Base-by-base conservation (phyloP, 2,329 filamentous ascomycete genomes). In the Chaetomiaceae sp. region DNA sequence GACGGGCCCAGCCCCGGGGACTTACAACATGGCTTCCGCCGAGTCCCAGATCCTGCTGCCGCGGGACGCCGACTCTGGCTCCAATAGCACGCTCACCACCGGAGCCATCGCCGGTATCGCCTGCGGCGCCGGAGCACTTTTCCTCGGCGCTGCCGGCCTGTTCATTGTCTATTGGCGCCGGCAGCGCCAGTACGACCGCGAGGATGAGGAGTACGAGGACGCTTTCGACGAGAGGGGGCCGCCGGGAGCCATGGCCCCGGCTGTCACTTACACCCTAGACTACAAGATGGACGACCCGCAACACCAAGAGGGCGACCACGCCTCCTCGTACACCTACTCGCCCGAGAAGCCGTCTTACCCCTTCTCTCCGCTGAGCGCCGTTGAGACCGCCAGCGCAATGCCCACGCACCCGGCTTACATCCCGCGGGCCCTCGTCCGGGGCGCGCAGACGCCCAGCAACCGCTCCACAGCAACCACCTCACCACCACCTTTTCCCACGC, bases 61-160 rank as follows among this genome's bases (percentile, higher is more conserved):
- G 15, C 46, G 55, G 45, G 51, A 54, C 37, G 0, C 49, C 54
- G n/a, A 38, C 17, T 51, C 58, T 3, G 59, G 55, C 4, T 56
- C 56, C 9, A 30, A 20, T 7, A 37, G 44, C 19, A 44, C 19
- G 8, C 67, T 78, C 57, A 68, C 70, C 0, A 68, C 68, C 0
- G 70, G 72, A 2, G 71, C 72, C n/a, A 74, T 78, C 14, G 71
- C 73, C 0, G 76, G 76, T 15, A 79, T 81, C 37, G 68, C 66
- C 0, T 59, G 78, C 0, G 75, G 72, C 11, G 69, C 66, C 6
- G 64, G 64, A 0, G 60, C 74, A 0, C 56, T 71, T 2, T 58
- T 78, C 3, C 27, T 73, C 6, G 65, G 70, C 1, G 67, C 65
- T 2, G 52, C 62, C 1, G 67, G 59, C 2, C 63, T 80, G 1